Base-by-base conservation (phyloP, 208 protist species). In the Leishmania amazonensis region DNA sequence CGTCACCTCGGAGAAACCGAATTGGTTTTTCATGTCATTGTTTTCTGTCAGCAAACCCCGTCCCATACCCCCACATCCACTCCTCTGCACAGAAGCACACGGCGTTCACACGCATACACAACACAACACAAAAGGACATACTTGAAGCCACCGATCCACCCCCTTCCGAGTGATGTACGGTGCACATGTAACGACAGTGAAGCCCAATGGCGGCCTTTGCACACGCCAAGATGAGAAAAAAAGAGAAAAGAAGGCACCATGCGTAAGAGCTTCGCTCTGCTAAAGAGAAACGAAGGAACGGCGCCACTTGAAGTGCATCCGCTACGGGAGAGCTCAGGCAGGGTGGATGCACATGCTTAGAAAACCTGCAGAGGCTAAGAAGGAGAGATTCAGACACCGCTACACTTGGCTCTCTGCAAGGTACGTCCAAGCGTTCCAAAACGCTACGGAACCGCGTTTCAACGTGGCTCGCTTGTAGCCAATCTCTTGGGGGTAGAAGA, bases 401-500 rank as follows among this genome's bases (percentile, higher is more conserved):
- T 57, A 57, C 15, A 11, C 35, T 49, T 45, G 28, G 47, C 51
- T 78, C 54, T 47, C 28, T 19, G 74, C 35, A 49, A 88, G 81
- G 71, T 85, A 51, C 3, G 35, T 45, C 76, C 83, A 82, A 0
- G 80, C 83, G 1, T 75, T 67, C 67, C 78, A 83, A 79, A 96
- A 96, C 9, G 88, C 80, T 8, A 80, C 53, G 38, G 77, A 74
- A 2, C 93, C 93, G 45, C 81, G 87, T 42, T 81, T 81, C 40
- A 97, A 81, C 17, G 85, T 85, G 40, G 83, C 82, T 24, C 53
- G 53, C 85, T 97, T 97, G 85, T 91, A 97, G 17, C 71, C 67
- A 19, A 93, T 84, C 40, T 85, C 85, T 79, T 97, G 93, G 24
- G 93, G 93, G 81, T 95, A 95, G 80, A 96, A 96, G 49, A 84